A percentile compares a stretch with the other conserved stretches of the same genome.
phyloP scores from a whole-genome alignment of 176 grass and related monocot genomes.

The Carex littledalei region DNA sequence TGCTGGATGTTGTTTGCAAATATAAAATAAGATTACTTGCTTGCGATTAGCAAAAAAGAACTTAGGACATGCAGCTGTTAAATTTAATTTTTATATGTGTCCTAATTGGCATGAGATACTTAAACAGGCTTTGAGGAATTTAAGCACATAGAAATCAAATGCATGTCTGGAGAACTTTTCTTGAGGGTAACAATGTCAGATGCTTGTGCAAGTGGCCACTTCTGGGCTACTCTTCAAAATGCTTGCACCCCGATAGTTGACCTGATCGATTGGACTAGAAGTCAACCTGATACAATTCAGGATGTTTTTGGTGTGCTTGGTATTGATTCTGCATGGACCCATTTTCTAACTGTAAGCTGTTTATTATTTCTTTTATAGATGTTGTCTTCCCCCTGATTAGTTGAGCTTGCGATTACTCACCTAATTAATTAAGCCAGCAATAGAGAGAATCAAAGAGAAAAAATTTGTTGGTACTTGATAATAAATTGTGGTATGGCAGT shows the following conservation, averaged over 20 bases:
- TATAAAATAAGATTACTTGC: not conserved
- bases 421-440: not conserved
- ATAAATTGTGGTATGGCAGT: slow-evolving; percentile 40
- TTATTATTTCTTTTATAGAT: not conserved
- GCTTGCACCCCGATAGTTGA: slow-evolving; percentile 74
- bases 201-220: slow-evolving; percentile 44
- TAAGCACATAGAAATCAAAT: slow-evolving; percentile 66
- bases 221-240: slow-evolving; percentile 67
- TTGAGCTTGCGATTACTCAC: not conserved
- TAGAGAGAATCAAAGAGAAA: not conserved
- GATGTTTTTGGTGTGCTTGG: slow-evolving; percentile 74
- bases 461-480: not conserved
- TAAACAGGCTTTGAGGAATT: slow-evolving; percentile 71
- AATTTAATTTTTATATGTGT: not conserved
- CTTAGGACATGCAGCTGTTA: not conserved
- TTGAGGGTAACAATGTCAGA: slow-evolving; percentile 74
- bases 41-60: not conserved
- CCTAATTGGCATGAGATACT: not conserved
- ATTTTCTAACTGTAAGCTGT: slow-evolving; percentile 59
- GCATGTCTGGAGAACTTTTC: slow-evolving; percentile 45
- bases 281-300: slow-evolving; percentile 42
- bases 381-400: not conserved
- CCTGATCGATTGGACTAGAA: slow-evolving; percentile 84
- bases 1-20: not conserved
- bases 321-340: slow-evolving; percentile 71